Percentiles rank a stretch among this genome's conserved stretches.
Conservation (phyloP, 345 rosid genomes). For the Citrus mangshanensis region DNA sequence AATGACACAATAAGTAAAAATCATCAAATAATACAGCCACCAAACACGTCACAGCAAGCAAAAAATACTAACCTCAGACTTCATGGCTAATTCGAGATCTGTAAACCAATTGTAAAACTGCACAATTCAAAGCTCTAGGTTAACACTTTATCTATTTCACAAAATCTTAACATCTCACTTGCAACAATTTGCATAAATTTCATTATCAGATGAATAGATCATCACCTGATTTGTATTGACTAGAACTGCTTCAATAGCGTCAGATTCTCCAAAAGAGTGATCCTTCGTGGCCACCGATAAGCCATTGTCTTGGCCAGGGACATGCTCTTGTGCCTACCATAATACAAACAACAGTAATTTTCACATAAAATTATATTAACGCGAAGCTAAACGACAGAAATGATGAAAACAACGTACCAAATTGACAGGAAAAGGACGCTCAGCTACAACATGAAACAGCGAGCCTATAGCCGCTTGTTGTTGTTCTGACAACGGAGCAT, state of each 20-base stretch:
- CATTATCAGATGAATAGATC: background rate
- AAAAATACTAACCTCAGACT: slow-evolving; percentile 79
- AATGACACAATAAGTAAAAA: slow-evolving; percentile 11
- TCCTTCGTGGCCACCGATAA: slow-evolving; percentile 50
- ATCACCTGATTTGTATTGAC: slow-evolving; percentile 80
- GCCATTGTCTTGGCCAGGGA: slow-evolving; percentile 54
- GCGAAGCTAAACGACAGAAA: background rate
- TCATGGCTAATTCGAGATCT: slow-evolving; percentile 97
- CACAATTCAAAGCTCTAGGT: slow-evolving; percentile 5
- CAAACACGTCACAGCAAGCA: slow-evolving; percentile 17
- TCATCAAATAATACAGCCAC: slow-evolving; percentile 4
- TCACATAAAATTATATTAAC: background rate
- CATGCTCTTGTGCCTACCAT: slow-evolving; percentile 60
- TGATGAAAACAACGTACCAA: slow-evolving; percentile 36
- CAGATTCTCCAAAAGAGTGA: slow-evolving; percentile 47
- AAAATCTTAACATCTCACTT: background rate
- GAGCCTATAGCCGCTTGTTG: slow-evolving; percentile 69
- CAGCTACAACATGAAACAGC: slow-evolving; percentile 70
- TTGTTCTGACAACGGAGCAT: slow-evolving; percentile 79
- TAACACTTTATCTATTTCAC: background rate
- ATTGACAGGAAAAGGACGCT: slow-evolving; percentile 74
- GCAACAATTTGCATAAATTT: background rate
- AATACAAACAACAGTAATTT: slow-evolving; percentile 5
- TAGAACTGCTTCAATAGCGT: slow-evolving; percentile 70
- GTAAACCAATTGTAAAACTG: slow-evolving; percentile 99